Evolutionary conservation across 106 monocot genomes (phyloP), one percentile per base, ranked within the genome.

Genomic region (Triglochin maritima): DNA sequence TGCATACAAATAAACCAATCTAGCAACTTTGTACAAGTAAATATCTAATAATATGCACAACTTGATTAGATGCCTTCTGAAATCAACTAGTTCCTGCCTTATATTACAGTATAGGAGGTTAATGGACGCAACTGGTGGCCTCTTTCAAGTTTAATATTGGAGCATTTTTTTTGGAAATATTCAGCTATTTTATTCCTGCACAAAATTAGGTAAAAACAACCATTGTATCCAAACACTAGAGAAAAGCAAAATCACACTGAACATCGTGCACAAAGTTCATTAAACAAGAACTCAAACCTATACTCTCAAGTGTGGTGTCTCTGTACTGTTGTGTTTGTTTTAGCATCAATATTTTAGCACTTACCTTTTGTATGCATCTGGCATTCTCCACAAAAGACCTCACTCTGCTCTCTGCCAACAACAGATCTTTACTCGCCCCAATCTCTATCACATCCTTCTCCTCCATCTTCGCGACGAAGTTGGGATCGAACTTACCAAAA

Each of bases 321-420:
- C 29, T 29, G 1, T 29, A 29, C 29, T 29, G 29, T 29, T 29
- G 29, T 29, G 29, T 29, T 29, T 29, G 29, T 29, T 29, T 29
- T 29, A 29, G 29, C 29, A 29, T 29, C 29, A 29, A 29, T 29
- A 1, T 29, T 29, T 29, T 29, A 44, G 12, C 9, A 65, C 82
- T 77, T 79, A 75, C 90, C 86, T 87, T 84, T 44, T 80, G 71
- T 16, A 89, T 86, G 80, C 93, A 83, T 56, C 63, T 89, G 5
- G 93, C 93, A 69, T 93, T 93, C 17, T 89, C 89, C 9, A 86
- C 63, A 8, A 94, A 84, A 69, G 74, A 84, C 71, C 89, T 74
- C 2, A 82, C 82, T 52, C 89, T 89, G 66, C 63, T 68, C 69
- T 87, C 82, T 10, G 71, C 71, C 29, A 86, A 49, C 67, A 72